Evolutionary conservation across 192 early-diverging fungal genomes (phyloP).

Genomic region (Backusella parvicylindrica): DNA sequence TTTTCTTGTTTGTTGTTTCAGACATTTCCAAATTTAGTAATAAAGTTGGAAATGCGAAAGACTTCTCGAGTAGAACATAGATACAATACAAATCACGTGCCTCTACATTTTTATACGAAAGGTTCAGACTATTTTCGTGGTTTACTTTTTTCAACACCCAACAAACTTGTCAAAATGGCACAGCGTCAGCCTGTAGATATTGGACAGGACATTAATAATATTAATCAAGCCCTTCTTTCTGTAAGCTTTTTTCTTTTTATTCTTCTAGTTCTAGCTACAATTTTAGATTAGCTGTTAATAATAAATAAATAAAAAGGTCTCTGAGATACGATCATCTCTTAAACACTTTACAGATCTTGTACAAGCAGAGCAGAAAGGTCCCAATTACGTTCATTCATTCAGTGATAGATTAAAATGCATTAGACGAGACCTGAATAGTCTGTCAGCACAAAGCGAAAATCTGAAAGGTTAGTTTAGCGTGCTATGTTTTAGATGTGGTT

Average conservation of each 20-base stretch:
- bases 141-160: neutral
- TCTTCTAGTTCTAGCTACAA: neutral
- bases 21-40: too few relatives aligned
- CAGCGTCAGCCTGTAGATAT: slow-evolving; percentile 1
- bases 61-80: too few relatives aligned
- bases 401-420: slow-evolving; percentile 12
- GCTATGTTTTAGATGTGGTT: neutral
- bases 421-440: slow-evolving; percentile 12
- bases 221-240: neutral
- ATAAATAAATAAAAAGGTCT: slow-evolving; percentile 6
- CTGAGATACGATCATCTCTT: slow-evolving; percentile 20
- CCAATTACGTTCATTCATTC: slow-evolving; percentile 15
- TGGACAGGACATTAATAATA: slow-evolving; percentile 6
- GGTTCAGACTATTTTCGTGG: neutral
- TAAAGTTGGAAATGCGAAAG: too few relatives aligned
- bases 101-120: neutral
- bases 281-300: neutral
- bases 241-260: neutral
- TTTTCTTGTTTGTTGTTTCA: too few relatives aligned
- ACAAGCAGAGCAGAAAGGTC: slow-evolving; percentile 12
- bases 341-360: slow-evolving; percentile 13
- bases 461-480: slow-evolving; percentile 7
- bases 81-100: neutral
- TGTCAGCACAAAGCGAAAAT: slow-evolving; percentile 4
- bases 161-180: neutral